phyloP scores from a whole-genome alignment of 73 alveolate genomes.

The Tetrahymena malaccensis region DNA sequence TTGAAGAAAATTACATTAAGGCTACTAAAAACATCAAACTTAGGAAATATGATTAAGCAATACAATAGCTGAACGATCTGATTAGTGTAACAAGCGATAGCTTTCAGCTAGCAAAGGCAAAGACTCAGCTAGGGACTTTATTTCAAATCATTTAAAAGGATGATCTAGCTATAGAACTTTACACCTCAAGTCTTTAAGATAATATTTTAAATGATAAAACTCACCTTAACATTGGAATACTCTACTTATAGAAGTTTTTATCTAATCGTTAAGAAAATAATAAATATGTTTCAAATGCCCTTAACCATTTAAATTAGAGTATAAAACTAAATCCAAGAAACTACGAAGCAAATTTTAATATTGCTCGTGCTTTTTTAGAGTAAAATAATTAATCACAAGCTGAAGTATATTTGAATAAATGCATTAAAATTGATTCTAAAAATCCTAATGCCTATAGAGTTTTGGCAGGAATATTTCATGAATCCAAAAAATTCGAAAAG shows the following conservation, averaged over 20 bases:
- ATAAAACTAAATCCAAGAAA: background rate
- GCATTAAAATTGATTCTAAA: background rate
- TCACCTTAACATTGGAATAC: background rate
- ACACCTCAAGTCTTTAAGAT: background rate
- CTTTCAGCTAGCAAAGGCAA: background rate
- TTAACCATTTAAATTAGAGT: background rate
- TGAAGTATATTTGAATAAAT: background rate
- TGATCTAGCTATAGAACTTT: background rate
- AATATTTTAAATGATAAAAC: background rate
- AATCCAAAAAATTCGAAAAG: background rate
- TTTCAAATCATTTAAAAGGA: background rate
- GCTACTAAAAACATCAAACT: background rate
- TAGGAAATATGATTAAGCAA: background rate
- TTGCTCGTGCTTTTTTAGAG: background rate
- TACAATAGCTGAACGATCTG: background rate
- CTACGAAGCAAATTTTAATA: background rate
- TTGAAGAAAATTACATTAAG: background rate
- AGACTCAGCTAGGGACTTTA: background rate
- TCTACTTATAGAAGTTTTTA: background rate
- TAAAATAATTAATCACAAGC: background rate
- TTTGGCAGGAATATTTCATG: background rate
- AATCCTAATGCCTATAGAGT: background rate
- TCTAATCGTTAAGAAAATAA: background rate
- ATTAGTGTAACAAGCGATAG: background rate
- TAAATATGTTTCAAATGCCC: background rate